Conservation (phyloP, 2,329 filamentous ascomycete genomes). For the Ophiostoma novo-ulmi region DNA sequence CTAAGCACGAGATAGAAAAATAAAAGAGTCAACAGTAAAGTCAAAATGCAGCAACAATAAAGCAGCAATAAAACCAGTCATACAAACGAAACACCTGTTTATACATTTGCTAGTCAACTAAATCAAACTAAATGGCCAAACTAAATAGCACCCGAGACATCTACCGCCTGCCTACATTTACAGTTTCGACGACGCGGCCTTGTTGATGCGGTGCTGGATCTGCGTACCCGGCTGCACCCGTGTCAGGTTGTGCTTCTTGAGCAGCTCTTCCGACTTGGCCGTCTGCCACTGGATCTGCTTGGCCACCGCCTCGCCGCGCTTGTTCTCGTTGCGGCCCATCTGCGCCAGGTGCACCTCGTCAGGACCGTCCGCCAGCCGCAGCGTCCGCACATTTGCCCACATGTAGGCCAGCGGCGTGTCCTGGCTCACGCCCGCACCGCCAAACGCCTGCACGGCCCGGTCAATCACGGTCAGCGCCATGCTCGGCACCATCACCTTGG, state of each 20-base stretch:
- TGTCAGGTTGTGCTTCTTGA: slow-evolving; percentile 52
- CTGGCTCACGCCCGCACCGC: slow-evolving; percentile 84
- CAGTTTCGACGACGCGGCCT: slow-evolving; percentile 38
- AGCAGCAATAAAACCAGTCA: background rate
- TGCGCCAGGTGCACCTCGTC: slow-evolving; percentile 91
- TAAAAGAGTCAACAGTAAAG: background rate
- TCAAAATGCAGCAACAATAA: background rate
- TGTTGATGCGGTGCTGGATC: slow-evolving; percentile 39
- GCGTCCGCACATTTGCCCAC: slow-evolving; percentile 75
- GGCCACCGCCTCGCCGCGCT: slow-evolving; percentile 56
- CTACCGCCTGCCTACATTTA: slow-evolving; percentile 29
- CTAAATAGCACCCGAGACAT: slow-evolving; percentile 17
- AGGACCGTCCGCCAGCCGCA: slow-evolving; percentile 85
- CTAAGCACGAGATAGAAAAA: too few relatives aligned
- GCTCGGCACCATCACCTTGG: slow-evolving; percentile 84
- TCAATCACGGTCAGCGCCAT: slow-evolving; percentile 84
- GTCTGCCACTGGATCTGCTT: slow-evolving; percentile 60
- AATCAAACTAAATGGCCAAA: background rate
- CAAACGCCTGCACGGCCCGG: slow-evolving; percentile 87
- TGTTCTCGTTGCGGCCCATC: slow-evolving; percentile 76
- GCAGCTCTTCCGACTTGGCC: slow-evolving; percentile 59
- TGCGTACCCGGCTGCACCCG: slow-evolving; percentile 47
- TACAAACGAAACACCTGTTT: background rate
- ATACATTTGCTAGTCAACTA: background rate
- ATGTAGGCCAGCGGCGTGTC: slow-evolving; percentile 85